phyloP scores from a whole-genome alignment of 2,329 filamentous ascomycete genomes.

The Celoporthe dispersa region DNA sequence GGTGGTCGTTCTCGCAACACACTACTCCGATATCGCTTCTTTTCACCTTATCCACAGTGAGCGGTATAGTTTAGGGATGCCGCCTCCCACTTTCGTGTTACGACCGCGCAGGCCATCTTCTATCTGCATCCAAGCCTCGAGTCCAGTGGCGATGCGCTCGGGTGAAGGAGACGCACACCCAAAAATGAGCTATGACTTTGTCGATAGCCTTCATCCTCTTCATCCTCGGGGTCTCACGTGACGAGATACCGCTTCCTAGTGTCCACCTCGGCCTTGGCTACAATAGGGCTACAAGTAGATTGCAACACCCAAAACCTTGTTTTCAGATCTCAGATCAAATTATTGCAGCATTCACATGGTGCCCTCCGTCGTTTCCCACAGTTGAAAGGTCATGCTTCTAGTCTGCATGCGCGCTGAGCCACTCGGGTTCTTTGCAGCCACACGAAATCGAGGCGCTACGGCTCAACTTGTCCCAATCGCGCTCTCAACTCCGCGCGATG shows the following conservation, averaged over 20 bases:
- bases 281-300: background rate
- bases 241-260: background rate
- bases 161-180: background rate
- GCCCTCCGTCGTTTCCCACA: background rate
- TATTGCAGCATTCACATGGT: background rate
- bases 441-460: conserved; percentile 19
- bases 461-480: conserved; percentile 18
- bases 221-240: background rate
- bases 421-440: conserved; percentile 19
- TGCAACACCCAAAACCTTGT: background rate
- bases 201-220: no score
- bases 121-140: no score
- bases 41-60: background rate
- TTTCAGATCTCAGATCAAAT: background rate
- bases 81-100: background rate
- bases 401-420: background rate
- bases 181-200: no score
- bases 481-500: background rate
- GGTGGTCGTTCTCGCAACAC: background rate
- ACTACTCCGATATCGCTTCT: background rate
- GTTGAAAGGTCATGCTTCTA: background rate
- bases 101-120: background rate
- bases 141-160: background rate
- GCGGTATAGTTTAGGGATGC: background rate
- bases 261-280: background rate